Conservation (phyloP, 1,139 yeast genomes). For the Diutina rugosa region DNA sequence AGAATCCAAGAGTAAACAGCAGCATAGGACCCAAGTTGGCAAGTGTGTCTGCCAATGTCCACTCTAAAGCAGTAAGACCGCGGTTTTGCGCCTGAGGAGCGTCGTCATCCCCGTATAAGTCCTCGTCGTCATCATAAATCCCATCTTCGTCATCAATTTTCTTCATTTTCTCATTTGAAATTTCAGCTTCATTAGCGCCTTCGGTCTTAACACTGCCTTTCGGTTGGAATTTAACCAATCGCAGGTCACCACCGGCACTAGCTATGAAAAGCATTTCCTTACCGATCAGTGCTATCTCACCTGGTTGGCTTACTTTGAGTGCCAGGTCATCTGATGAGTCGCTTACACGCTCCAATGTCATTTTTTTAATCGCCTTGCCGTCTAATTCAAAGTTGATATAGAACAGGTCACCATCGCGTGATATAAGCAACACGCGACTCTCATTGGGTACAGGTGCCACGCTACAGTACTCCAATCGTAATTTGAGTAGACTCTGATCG, state of each 20-base stretch:
- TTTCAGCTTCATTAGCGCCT: neutral
- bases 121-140: constrained; percentile 20
- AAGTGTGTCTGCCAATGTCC: constrained; percentile 29
- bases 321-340: constrained; percentile 2
- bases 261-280: constrained; percentile 23
- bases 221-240: constrained; percentile 20
- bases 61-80: constrained; percentile 6
- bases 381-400: constrained; percentile 39
- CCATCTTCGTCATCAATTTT: constrained; percentile 3
- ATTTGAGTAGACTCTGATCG: constrained; percentile 40
- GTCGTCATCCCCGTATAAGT: constrained; percentile 8
- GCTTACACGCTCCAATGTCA: constrained; percentile 16
- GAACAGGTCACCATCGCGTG: constrained; percentile 38
- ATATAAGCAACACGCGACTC: constrained; percentile 39
- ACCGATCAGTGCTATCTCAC: constrained; percentile 21
- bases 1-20: constrained; percentile 52
- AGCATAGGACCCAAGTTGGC: constrained; percentile 67
- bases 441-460: constrained; percentile 34
- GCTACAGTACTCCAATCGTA: constrained; percentile 46
- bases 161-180: neutral
- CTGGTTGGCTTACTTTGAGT: constrained; percentile 17
- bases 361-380: constrained; percentile 29
- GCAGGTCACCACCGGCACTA: constrained; percentile 22
- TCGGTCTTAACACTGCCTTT: constrained; percentile 7
- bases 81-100: constrained; percentile 6